Evolutionary conservation across 108 stramenopile genomes (phyloP).

Genomic region (Fistulifera solaris): DNA sequence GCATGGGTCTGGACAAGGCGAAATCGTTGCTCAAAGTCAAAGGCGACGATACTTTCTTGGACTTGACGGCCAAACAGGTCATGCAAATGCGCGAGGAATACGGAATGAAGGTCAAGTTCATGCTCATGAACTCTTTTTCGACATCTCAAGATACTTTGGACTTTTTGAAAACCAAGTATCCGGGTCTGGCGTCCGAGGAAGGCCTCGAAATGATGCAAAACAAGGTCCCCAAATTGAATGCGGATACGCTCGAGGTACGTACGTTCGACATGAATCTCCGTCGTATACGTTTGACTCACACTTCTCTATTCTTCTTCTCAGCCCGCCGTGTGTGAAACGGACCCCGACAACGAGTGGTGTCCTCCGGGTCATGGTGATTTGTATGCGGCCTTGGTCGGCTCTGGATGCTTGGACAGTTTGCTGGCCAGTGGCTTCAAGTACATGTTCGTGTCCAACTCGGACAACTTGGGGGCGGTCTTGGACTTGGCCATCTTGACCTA

Average conservation of each 20-base stretch:
- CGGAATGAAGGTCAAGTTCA: slow-evolving; percentile 91
- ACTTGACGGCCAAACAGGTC: slow-evolving; percentile 98
- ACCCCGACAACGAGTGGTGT: slow-evolving; percentile 96
- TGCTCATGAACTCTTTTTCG: slow-evolving; percentile 99
- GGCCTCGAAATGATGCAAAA: slow-evolving; percentile 98
- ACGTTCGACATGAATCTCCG: neutral
- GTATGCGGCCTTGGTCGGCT: slow-evolving; percentile 95
- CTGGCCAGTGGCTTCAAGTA: slow-evolving; percentile 94
- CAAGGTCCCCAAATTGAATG: slow-evolving; percentile 97
- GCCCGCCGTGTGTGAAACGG: slow-evolving; percentile 72
- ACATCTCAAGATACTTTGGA: slow-evolving; percentile 92
- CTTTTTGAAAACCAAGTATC: slow-evolving; percentile 84
- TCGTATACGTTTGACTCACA: neutral
- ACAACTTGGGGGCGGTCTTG: slow-evolving; percentile 98
- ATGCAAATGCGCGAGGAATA: slow-evolving; percentile 88
- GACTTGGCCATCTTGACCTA: slow-evolving; percentile 92
- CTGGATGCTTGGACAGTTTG: slow-evolving; percentile 88
- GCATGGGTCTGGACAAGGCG: slow-evolving; percentile 99
- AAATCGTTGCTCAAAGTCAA: slow-evolving; percentile 97
- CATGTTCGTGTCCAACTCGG: slow-evolving; percentile 99
- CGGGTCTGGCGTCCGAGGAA: slow-evolving; percentile 79
- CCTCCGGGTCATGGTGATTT: slow-evolving; percentile 99
- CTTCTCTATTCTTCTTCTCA: slow-evolving; percentile 11
- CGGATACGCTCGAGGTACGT: slow-evolving; percentile 71
- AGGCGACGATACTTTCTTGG: slow-evolving; percentile 96